Evolutionary conservation across 2,329 filamentous ascomycete genomes (phyloP).

Genomic region (Gaeumannomyces sp.): DNA sequence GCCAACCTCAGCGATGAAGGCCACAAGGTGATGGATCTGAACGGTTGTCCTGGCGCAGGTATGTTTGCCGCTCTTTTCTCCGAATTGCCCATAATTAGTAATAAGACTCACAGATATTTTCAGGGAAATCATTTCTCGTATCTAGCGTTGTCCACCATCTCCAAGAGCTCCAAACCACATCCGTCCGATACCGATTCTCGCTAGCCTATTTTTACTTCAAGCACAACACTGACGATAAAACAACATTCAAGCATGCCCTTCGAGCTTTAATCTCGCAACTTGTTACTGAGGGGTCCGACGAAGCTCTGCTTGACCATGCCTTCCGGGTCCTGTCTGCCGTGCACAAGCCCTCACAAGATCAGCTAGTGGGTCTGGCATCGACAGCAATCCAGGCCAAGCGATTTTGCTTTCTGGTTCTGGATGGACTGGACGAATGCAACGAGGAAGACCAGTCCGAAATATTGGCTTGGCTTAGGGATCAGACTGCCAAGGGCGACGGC

Average conservation of each 20-base stretch:
- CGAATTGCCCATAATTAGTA: too few relatives aligned
- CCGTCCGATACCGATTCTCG: background rate
- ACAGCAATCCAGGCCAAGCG: background rate
- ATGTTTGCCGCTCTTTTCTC: background rate
- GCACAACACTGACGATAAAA: background rate
- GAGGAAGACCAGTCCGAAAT: background rate
- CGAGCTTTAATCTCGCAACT: background rate
- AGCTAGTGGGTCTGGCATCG: background rate
- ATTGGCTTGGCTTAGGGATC: background rate
- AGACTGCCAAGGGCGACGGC: background rate
- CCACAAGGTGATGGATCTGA: background rate
- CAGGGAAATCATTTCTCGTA: background rate
- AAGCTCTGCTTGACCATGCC: background rate
- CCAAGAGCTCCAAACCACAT: background rate
- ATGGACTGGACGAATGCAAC: slow-evolving; percentile 5
- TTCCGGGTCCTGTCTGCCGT: background rate
- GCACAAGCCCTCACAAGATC: background rate
- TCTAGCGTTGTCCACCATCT: background rate
- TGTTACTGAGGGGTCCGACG: background rate
- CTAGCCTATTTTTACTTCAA: background rate
- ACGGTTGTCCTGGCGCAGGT: background rate
- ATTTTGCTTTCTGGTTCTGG: slow-evolving; percentile 13
- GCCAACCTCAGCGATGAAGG: background rate
- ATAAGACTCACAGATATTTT: background rate
- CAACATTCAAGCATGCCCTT: background rate